Base-by-base conservation (phyloP, 306 rosid genomes). In the Trifolium repens region DNA sequence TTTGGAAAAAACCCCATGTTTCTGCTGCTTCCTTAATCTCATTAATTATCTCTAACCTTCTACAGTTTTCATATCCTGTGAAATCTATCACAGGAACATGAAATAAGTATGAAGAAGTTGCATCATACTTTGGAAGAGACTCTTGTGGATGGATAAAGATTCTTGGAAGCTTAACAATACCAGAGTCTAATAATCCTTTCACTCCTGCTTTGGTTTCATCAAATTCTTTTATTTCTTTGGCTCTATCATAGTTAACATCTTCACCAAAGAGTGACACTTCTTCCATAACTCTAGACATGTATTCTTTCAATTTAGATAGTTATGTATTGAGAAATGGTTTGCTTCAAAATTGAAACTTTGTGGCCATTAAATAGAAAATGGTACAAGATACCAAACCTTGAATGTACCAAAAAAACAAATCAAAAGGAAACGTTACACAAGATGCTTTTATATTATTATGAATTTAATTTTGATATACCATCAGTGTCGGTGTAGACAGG, bases 1-100 rank as follows among this genome's bases (percentile, higher is more conserved):
- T 88, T 68, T 91, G 96, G 52, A 91, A 93, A 82, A 93, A 81
- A 0, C 96, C 96, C 97, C 97, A 89, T 55, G 79, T 88, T 52
- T 88, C 79, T 2, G 96, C 79, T 4, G 97, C 93, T 62, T 84
- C 84, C 2, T 77, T 73, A 8, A 93, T 85, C 75, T 82, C 76
- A 8, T 24, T 15, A 8, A 91, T 77, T 27, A 88, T 80, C 74
- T 80, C 74, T 13, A 17, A 52, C 46, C 91, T 73, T 49, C 78
- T 61, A 62, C 15, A 46, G 5, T 19, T 37, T 53, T 84, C 82
- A 22, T 69, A 61, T 3, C 88, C 91, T 4, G 70, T 58, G 26
- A 93, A 83, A 80, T 91, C 90, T 49, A 93, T 80, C 71, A 88
- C 77, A 14, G 97, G 98, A 65, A 87, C 87, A 9, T 68, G 85